Base-by-base conservation (phyloP, 768 basidiomycete species). In the Termitomyces sp. region DNA sequence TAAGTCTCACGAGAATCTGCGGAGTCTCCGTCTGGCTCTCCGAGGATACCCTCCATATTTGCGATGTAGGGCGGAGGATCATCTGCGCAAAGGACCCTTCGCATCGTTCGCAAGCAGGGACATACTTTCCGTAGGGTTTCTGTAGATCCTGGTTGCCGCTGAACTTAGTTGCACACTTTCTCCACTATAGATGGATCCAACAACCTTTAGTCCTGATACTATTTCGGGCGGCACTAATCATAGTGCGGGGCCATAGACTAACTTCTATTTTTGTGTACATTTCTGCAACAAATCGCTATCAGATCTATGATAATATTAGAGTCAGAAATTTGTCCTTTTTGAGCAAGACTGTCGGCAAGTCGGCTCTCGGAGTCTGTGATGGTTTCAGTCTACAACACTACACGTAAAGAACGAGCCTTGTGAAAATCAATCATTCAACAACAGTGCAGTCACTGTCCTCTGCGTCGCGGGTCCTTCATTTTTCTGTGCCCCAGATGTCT, bases 401-500 rank as follows among this genome's bases (percentile, higher is more conserved):
- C 58, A 66, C 67, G 61, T 68, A 64, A 67, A 68, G 58, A 59
- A 45, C 49, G 27, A 54, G 54, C 34, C 52, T 55, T 56, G 57
- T 52, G 48, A 59, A n/a, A 57, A 57, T 41, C 55, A 54, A 56
- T 37, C 57, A 52, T 54, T 37, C 41, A 34, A 57, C 34, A n/a
- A 35, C 39, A 12, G n/a, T n/a, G n/a, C n/a, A n/a, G n/a, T n/a
- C 21, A n/a, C 46, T 47, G 30, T 49, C 43, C n/a, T 56, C 41
- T 45, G 21, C 37, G 11, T 46, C 43, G 16, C 17, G 32, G 23
- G 28, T 40, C 56, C 46, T 41, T 51, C 53, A 4, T 27, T 17
- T 41, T 39, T 4, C 25, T 39, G 17, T 5, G 40, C 30, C 37
- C 57, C 37, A 58, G 1, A 76, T 76, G 75, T 76, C 76, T 42